Evolutionary conservation across 805 yeast species (phyloP).

Genomic region (Peterozyma xylosa): DNA sequence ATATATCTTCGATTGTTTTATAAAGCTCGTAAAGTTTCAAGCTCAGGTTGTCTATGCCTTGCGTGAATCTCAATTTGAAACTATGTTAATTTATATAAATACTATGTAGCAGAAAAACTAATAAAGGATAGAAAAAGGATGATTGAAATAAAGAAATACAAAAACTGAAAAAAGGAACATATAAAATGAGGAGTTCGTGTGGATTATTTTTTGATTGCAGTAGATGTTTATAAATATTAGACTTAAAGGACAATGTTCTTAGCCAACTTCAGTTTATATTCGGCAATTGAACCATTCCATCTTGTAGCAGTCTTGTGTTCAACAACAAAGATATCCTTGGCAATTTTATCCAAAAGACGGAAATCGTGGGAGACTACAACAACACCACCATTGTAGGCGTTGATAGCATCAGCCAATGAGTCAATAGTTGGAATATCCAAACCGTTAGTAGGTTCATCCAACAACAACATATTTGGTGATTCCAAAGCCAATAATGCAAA

Average conservation of each 20-base stretch:
- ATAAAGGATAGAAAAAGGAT: too few relatives aligned
- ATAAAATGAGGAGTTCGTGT: too few relatives aligned
- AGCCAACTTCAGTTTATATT: conserved; percentile 92
- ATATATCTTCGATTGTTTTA: too few relatives aligned
- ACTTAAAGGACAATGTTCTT: conserved; percentile 69
- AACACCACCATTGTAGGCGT: conserved; percentile 94
- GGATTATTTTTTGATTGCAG: neutral
- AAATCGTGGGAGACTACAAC: conserved; percentile 98
- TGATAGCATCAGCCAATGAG: conserved; percentile 94
- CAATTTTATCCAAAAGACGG: conserved; percentile 94
- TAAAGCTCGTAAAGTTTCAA: too few relatives aligned
- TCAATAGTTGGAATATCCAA: conserved; percentile 97
- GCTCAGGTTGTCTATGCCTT: too few relatives aligned
- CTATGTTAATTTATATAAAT: too few relatives aligned
- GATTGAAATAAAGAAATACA: too few relatives aligned
- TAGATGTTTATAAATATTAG: neutral
- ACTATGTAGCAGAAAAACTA: too few relatives aligned
- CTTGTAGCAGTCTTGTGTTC: conserved; percentile 92
- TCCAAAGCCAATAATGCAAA: conserved; percentile 94
- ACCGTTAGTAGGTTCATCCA: conserved; percentile 99
- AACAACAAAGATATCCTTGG: conserved; percentile 94
- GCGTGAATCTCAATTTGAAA: too few relatives aligned
- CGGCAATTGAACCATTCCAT: conserved; percentile 91
- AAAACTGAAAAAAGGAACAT: too few relatives aligned
- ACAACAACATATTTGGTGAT: conserved; percentile 85